phyloP scores from a whole-genome alignment of 2,329 filamentous ascomycete species.

The Sclerotinia minor region DNA sequence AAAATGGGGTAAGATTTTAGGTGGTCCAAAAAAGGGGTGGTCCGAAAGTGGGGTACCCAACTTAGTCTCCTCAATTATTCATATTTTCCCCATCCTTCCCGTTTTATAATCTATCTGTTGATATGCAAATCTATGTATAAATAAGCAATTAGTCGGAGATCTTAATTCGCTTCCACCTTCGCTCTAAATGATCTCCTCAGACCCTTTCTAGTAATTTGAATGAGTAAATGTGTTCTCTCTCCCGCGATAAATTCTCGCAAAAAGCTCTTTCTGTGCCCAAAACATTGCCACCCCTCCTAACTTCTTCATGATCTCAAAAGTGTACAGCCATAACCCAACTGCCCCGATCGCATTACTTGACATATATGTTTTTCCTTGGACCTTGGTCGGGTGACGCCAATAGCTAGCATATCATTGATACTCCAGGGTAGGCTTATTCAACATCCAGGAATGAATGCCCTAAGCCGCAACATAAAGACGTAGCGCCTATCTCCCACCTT shows the following conservation, averaged over 20 bases:
- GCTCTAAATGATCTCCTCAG: not conserved
- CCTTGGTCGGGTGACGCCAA: not conserved
- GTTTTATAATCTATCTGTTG: not conserved
- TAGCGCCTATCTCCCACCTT: conserved; percentile 33
- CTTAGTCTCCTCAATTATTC: not conserved
- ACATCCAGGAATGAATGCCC: not conserved
- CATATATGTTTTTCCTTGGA: not conserved
- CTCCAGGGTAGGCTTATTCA: not conserved
- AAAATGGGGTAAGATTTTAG: too few species aligned
- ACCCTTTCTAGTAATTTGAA: not conserved
- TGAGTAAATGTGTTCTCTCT: not conserved
- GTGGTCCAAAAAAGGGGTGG: too few species aligned
- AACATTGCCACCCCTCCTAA: not conserved
- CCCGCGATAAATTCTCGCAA: too few species aligned
- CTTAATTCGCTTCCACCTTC: not conserved
- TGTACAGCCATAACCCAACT: not conserved
- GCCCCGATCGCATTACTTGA: not conserved
- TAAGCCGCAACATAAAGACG: not conserved
- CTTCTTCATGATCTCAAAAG: not conserved
- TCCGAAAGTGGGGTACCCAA: too few species aligned
- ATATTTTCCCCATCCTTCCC: not conserved
- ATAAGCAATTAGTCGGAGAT: not conserved
- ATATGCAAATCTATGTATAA: conserved; percentile 6
- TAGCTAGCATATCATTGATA: not conserved
- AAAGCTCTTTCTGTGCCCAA: not conserved